phyloP scores from a whole-genome alignment of 768 basidiomycete genomes.

The Chalciporus sphaerocephalus region DNA sequence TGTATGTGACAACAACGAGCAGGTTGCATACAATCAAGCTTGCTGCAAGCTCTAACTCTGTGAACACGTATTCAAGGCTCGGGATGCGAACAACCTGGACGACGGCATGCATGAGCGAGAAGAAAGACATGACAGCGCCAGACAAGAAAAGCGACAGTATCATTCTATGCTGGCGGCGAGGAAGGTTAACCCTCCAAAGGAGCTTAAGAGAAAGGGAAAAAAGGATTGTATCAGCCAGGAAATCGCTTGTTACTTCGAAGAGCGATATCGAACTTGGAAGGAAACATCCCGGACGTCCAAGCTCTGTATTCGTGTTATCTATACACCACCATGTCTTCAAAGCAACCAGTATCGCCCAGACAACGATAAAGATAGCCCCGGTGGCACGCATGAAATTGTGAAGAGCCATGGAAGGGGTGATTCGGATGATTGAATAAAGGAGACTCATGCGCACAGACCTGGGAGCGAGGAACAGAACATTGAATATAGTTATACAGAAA shows the following conservation, averaged over 20 bases:
- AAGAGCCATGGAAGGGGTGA: slow-evolving; percentile 3
- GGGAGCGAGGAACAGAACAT: background rate
- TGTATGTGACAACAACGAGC: slow-evolving; percentile 3
- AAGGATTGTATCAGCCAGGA: slow-evolving; percentile 2
- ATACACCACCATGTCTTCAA: slow-evolving; percentile 1
- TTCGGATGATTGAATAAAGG: slow-evolving; percentile 12
- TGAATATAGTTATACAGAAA: background rate
- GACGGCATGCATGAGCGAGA: slow-evolving; percentile 9
- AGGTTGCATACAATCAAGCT: slow-evolving; percentile 11
- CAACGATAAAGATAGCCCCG: slow-evolving; percentile 2
- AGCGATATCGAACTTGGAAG: background rate
- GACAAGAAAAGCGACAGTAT: slow-evolving; percentile 10
- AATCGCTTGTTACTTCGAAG: slow-evolving; percentile 8
- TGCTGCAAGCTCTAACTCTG: slow-evolving; percentile 1
- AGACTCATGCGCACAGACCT: slow-evolving; percentile 13
- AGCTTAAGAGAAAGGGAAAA: slow-evolving; percentile 6
- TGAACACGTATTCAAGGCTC: background rate
- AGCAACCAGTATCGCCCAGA: slow-evolving; percentile 1
- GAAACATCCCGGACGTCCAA: background rate
- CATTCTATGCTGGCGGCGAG: slow-evolving; percentile 11
- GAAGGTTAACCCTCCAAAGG: slow-evolving; percentile 16
- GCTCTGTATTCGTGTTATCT: background rate
- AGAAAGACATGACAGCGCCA: slow-evolving; percentile 9
- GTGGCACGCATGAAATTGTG: background rate
- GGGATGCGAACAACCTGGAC: background rate